A percentile compares a stretch with the other conserved stretches of the same genome.
Conservation (phyloP, 768 basidiomycete species). For the Russula griseocarnosa region DNA sequence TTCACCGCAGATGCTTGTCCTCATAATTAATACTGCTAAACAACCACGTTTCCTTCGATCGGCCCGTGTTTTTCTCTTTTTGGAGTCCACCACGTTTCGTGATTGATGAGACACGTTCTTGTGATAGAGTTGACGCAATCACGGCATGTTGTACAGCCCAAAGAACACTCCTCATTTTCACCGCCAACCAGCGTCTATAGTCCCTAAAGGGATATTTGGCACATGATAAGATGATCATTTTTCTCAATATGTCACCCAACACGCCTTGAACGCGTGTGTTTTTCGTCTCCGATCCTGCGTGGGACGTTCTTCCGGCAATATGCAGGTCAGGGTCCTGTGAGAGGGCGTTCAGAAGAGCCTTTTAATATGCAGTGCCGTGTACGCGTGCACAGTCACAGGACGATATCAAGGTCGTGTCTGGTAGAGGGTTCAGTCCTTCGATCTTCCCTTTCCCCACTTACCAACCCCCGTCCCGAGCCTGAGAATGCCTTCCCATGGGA, state of each 20-base stretch:
- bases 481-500: slow-evolving; percentile 13
- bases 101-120: slow-evolving; percentile 13
- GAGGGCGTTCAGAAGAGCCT: slow-evolving; percentile 8
- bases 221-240: slow-evolving; percentile 23
- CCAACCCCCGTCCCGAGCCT: not conserved
- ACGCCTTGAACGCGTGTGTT: slow-evolving; percentile 25
- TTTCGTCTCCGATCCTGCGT: slow-evolving; percentile 13
- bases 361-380: slow-evolving; percentile 17
- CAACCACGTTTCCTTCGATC: not conserved
- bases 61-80: not conserved
- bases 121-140: slow-evolving; percentile 26
- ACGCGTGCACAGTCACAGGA: slow-evolving; percentile 17
- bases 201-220: slow-evolving; percentile 19
- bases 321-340: slow-evolving; percentile 14
- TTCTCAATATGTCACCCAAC: slow-evolving; percentile 16
- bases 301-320: slow-evolving; percentile 10
- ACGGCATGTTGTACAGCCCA: slow-evolving; percentile 19
- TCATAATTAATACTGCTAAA: slow-evolving; percentile 1
- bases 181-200: slow-evolving; percentile 6
- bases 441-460: slow-evolving; percentile 18
- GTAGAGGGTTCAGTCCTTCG: slow-evolving; percentile 4
- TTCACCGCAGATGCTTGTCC: slow-evolving; percentile 9
- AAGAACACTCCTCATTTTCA: slow-evolving; percentile 1
- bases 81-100: slow-evolving; percentile 10
- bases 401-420: slow-evolving; percentile 23